Conservation (phyloP, 257 asterid species). For the Gentiana dahurica region DNA sequence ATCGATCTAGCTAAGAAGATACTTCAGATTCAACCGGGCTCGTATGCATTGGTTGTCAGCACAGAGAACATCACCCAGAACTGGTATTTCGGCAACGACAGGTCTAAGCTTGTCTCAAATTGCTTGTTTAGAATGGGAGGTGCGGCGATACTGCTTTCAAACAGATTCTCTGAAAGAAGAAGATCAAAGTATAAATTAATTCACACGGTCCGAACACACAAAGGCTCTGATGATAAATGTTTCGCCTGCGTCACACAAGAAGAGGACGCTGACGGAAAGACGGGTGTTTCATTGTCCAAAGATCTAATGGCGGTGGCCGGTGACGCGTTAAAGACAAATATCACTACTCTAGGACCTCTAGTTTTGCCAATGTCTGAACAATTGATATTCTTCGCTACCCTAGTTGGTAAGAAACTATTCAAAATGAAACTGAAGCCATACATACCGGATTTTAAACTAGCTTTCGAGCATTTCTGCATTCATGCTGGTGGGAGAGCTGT, state of each 20-base stretch:
- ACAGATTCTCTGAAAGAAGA: conserved; percentile 21
- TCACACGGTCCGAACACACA: conserved; percentile 26
- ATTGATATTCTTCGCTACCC: conserved; percentile 24
- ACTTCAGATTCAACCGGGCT: conserved; percentile 27
- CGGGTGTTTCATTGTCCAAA: conserved; percentile 29
- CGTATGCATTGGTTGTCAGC: conserved; percentile 32
- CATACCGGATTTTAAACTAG: conserved; percentile 31
- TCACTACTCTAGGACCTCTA: conserved; percentile 32
- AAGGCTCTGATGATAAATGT: conserved; percentile 32
- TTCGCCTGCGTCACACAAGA: conserved; percentile 29
- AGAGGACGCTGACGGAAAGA: conserved; percentile 23
- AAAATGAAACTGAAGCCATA: conserved; percentile 33
- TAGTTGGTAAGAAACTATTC: conserved; percentile 23
- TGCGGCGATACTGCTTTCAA: conserved; percentile 28
- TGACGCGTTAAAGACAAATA: conserved; percentile 31
- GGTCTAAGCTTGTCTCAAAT: conserved; percentile 29
- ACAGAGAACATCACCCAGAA: conserved; percentile 30
- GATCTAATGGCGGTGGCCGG: conserved; percentile 43
- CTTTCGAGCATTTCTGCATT: conserved; percentile 37
- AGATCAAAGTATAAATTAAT: conserved; percentile 25
- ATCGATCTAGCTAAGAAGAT: conserved; percentile 32
- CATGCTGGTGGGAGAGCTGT: conserved; percentile 43
- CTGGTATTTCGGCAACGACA: conserved; percentile 35
- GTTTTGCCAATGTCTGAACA: conserved; percentile 33
- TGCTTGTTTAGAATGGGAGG: conserved; percentile 40